Evolutionary conservation across 768 basidiomycete genomes (phyloP).

Genomic region (Tulasnella sp.): DNA sequence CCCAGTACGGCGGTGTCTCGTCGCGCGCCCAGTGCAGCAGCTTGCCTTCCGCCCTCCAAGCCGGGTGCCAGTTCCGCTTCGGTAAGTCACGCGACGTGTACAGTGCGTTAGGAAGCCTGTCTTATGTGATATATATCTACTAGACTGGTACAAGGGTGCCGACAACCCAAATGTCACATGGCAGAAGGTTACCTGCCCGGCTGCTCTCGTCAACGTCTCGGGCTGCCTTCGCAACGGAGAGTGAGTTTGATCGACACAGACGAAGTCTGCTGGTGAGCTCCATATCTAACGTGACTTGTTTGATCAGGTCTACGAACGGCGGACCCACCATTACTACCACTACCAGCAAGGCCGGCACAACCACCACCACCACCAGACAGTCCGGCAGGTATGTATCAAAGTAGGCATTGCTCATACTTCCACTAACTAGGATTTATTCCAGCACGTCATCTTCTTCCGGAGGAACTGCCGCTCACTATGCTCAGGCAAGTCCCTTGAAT

Average conservation of each 20-base stretch:
- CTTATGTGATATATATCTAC: background rate
- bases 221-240: constrained; percentile 15
- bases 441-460: background rate
- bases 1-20: constrained; percentile 16
- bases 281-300: background rate
- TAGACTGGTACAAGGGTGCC: constrained; percentile 18
- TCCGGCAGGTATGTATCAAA: too few species aligned
- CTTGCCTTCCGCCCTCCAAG: constrained; percentile 20
- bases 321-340: background rate
- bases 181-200: constrained; percentile 20
- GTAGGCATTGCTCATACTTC: too few species aligned
- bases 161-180: constrained; percentile 18
- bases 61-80: constrained; percentile 22
- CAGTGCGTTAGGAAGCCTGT: too few species aligned
- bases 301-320: background rate
- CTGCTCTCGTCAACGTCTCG: constrained; percentile 18
- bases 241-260: background rate
- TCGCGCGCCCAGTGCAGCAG: constrained; percentile 18
- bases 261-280: background rate
- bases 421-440: background rate
- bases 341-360: too few species aligned
- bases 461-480: background rate
- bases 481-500: background rate
- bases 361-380: background rate
- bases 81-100: background rate